These are phyloP conservation scores for Camillea tinctor DNA, from an alignment of 2,329 filamentous ascomycete species.

Conservation along the genomic window DNA sequence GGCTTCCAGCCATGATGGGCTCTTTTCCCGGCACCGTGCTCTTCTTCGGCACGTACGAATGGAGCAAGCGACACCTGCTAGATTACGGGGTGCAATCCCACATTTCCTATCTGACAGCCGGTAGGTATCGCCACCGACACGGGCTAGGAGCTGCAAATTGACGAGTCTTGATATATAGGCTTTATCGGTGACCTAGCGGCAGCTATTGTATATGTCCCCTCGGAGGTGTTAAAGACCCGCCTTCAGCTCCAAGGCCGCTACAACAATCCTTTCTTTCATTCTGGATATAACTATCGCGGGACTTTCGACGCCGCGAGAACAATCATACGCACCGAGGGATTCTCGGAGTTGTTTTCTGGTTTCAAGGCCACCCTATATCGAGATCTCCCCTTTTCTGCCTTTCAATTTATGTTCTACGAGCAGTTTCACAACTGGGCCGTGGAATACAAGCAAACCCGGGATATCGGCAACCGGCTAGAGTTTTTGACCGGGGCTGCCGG, in stretches of 20 bases:
- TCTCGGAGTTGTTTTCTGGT: slow-evolving; percentile 87
- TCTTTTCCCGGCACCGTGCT: slow-evolving; percentile 92
- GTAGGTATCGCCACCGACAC: slow-evolving; percentile 43
- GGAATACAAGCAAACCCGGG: slow-evolving; percentile 71
- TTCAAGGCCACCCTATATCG: slow-evolving; percentile 95
- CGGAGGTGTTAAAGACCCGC: slow-evolving; percentile 96
- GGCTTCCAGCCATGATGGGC: slow-evolving; percentile 83
- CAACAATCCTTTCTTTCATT: slow-evolving; percentile 91
- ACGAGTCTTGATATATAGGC: slow-evolving; percentile 47
- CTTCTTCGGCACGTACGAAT: slow-evolving; percentile 97
- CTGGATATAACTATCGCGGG: slow-evolving; percentile 92
- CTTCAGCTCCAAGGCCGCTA: slow-evolving; percentile 91
- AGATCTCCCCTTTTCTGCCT: slow-evolving; percentile 90
- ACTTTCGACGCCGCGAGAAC: slow-evolving; percentile 82
- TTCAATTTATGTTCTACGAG: slow-evolving; percentile 98
- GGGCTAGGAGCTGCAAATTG: slow-evolving; percentile 8
- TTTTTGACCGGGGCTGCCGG: slow-evolving; percentile 86
- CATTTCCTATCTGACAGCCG: slow-evolving; percentile 80
- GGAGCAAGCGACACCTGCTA: slow-evolving; percentile 85
- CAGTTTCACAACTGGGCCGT: slow-evolving; percentile 84
- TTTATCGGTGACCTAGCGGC: slow-evolving; percentile 90
- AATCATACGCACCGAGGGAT: slow-evolving; percentile 79
- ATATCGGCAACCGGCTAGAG: slow-evolving; percentile 83
- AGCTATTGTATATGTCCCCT: slow-evolving; percentile 91
- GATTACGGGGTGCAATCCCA: slow-evolving; percentile 80